A percentile compares a stretch with the other conserved stretches of the same genome.
Evolutionary conservation across 129 eudicot species (phyloP).

Genomic region (Scalesia atractyloides): DNA sequence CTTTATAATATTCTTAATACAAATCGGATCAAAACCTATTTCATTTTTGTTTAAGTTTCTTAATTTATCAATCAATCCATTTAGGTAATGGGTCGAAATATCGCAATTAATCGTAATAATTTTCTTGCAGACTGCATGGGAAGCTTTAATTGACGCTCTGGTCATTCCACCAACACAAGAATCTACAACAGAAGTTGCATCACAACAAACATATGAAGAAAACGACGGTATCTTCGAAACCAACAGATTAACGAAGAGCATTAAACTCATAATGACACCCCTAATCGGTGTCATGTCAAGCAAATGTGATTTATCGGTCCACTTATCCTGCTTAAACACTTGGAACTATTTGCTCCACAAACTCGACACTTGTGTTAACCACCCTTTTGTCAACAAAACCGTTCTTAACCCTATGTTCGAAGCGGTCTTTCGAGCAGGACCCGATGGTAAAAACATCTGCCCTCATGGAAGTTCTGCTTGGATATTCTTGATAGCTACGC

Average conservation of each 20-base stretch:
- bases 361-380: conserved; percentile 51
- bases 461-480: conserved; percentile 57
- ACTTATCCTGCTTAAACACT: conserved; percentile 67
- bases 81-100: not conserved
- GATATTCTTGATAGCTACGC: conserved; percentile 56
- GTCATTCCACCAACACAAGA: conserved; percentile 41
- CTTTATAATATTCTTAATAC: conserved; percentile 12
- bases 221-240: conserved; percentile 35
- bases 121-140: conserved; percentile 80
- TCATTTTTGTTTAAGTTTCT: not conserved
- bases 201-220: conserved; percentile 24
- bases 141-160: conserved; percentile 79
- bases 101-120: not conserved
- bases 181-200: conserved; percentile 17
- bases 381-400: conserved; percentile 42
- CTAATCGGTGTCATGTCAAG: conserved; percentile 68
- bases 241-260: conserved; percentile 43
- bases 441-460: conserved; percentile 52
- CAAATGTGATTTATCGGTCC: conserved; percentile 66
- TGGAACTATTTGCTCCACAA: conserved; percentile 92
- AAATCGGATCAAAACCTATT: not conserved
- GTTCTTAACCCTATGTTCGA: conserved; percentile 71
- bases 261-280: conserved; percentile 89
- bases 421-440: conserved; percentile 52
- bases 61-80: not conserved